A percentile compares a stretch with the other conserved stretches of the same genome.
phyloP scores from a whole-genome alignment of 2,329 filamentous ascomycete species.

The Curvularia sp. region DNA sequence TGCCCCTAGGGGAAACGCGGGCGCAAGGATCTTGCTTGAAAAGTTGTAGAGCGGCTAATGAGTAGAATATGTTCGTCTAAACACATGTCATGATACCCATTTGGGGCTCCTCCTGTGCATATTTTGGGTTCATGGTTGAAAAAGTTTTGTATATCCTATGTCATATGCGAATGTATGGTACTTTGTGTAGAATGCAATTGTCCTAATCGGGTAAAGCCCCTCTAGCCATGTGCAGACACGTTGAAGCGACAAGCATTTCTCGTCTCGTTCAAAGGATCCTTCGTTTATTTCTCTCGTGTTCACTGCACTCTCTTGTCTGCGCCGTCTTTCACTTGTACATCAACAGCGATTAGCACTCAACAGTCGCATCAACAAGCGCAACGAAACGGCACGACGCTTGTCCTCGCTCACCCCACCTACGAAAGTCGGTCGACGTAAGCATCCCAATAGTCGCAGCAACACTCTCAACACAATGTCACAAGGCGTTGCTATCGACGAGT shows the following conservation, averaged over 20 bases:
- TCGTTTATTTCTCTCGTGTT: background rate
- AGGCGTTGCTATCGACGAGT: slow-evolving; percentile 26
- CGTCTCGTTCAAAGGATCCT: background rate
- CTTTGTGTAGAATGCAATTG: background rate
- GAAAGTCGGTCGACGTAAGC: background rate
- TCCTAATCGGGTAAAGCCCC: slow-evolving; percentile 12
- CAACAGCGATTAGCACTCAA: background rate
- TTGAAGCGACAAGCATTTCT: background rate
- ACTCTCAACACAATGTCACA: slow-evolving; percentile 20
- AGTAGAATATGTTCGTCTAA: slow-evolving; percentile 5
- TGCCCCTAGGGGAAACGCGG: slow-evolving; percentile 54
- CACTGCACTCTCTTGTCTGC: background rate
- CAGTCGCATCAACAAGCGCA: background rate
- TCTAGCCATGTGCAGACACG: background rate
- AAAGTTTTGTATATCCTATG: background rate
- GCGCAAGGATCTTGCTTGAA: slow-evolving; percentile 56
- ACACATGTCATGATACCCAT: slow-evolving; percentile 16
- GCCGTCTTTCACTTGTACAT: background rate
- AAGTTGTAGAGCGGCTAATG: slow-evolving; percentile 39
- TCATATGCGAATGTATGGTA: background rate
- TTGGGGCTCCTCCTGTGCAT: background rate
- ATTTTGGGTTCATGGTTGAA: background rate
- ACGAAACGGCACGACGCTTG: background rate
- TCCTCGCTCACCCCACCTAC: background rate
- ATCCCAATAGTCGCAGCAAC: background rate